Evolutionary conservation across 2,329 filamentous ascomycete species (phyloP).

Genomic region (Fusarium mundagurra): DNA sequence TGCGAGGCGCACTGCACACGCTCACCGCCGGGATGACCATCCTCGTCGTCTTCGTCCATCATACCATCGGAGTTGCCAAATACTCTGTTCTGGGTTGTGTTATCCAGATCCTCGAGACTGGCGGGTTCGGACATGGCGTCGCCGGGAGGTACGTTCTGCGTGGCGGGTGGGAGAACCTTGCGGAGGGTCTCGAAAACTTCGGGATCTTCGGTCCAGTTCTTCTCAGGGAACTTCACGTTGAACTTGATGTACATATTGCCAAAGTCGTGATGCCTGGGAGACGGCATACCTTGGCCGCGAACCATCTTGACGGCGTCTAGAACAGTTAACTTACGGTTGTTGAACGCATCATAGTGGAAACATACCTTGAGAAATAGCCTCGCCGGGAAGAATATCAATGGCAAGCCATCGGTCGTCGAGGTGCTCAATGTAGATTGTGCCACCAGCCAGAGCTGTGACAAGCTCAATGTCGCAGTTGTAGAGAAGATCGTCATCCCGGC

Average conservation of each 20-base stretch:
- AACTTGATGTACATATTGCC: conserved; percentile 99
- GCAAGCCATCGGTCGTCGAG: conserved; percentile 97
- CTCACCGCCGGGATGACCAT: conserved; percentile 78
- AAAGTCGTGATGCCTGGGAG: conserved; percentile 90
- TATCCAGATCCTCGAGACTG: conserved; percentile 86
- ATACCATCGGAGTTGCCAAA: conserved; percentile 68
- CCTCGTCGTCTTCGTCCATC: conserved; percentile 82
- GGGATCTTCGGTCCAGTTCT: conserved; percentile 72
- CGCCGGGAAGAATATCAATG: conserved; percentile 90
- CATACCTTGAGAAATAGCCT: conserved; percentile 92
- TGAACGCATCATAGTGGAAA: conserved; percentile 18
- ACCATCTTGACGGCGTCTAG: conserved; percentile 91
- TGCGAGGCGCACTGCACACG: conserved; percentile 89
- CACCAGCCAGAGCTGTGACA: conserved; percentile 91
- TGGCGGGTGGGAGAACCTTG: conserved; percentile 78
- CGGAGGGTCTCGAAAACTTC: conserved; percentile 83
- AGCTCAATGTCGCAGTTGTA: conserved; percentile 97
- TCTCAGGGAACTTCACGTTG: conserved; percentile 94
- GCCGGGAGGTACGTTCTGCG: conserved; percentile 73
- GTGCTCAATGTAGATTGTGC: conserved; percentile 92
- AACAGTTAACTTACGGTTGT: conserved; percentile 34
- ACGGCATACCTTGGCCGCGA: conserved; percentile 97
- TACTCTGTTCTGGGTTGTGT: conserved; percentile 69
- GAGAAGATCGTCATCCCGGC: conserved; percentile 95
- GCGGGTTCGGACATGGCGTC: conserved; percentile 94